Evolutionary conservation across 768 basidiomycete species (phyloP), one percentile per base, ranked within the genome.

Genomic region (Lactarius indigo): DNA sequence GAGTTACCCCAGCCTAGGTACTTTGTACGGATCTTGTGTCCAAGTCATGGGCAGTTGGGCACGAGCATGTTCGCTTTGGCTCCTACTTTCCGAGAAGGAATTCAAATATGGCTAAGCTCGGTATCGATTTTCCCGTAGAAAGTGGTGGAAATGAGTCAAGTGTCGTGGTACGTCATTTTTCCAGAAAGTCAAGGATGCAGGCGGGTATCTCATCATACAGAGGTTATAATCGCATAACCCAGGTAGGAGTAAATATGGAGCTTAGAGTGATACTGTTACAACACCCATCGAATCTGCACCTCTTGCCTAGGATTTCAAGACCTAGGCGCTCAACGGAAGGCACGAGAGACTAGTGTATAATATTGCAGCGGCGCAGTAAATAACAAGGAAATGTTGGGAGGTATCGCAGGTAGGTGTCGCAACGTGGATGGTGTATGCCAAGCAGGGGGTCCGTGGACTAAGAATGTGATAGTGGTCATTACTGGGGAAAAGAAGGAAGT

Each of bases 361-460:
- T 47, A 63, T 67, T 41, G 61, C 47, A 63, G 66, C 50, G 58
- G 35, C 39, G 66, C 57, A 67, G 61, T 59, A 63, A 7, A 63
- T 63, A 67, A 41, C n/a, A 41, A 15, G 54, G 33, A 28, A 26
- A n/a, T 60, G 66, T 57, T 35, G 26, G 35, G 64, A 66, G 67
- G 63, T 65, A 55, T 67, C 65, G 65, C 65, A 63, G 31, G 59
- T 54, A 47, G 64, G 67, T 68, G 64, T 68, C 67, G 67, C 64
- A 59, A 63, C n/a, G 57, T 57, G 61, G 58, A 66, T 39, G 17
- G 31, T 55, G 37, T 39, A 41, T 50, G 57, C 47, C 47, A 42
- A 58, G 41, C 52, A 56, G 23, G 52, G 56, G 61, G 58, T 64
- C 39, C 68, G 57, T 69, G 26, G 52, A 57, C n/a, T 31, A 31